Conservation (phyloP, 768 basidiomycete species). For the Russula vinacea region DNA sequence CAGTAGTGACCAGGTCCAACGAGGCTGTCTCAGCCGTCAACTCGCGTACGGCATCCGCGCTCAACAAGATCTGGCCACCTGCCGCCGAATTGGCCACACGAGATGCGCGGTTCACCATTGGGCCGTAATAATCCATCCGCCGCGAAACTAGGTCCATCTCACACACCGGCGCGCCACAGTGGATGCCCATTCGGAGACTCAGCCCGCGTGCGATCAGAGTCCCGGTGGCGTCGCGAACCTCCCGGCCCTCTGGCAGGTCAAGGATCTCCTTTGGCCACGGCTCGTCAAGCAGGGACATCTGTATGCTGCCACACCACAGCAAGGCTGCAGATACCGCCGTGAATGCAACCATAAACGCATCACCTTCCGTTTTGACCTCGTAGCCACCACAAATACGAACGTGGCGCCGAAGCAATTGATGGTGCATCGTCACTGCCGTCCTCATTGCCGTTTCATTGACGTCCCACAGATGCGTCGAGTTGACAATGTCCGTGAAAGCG, state of each 20-base stretch:
- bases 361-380: slow-evolving; percentile 99
- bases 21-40: slow-evolving; percentile 58
- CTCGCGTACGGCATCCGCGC: slow-evolving; percentile 81
- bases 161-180: slow-evolving; percentile 85
- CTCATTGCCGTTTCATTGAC: slow-evolving; percentile 87
- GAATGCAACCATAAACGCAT: slow-evolving; percentile 99
- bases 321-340: slow-evolving; percentile 81
- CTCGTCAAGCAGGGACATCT: slow-evolving; percentile 74
- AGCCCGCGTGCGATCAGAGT: slow-evolving; percentile 78
- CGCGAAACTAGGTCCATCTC: slow-evolving; percentile 76
- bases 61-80: slow-evolving; percentile 93
- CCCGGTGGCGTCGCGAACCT: slow-evolving; percentile 63
- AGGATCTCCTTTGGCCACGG: slow-evolving; percentile 92
- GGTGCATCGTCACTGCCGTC: slow-evolving; percentile 88
- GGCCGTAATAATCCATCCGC: slow-evolving; percentile 98
- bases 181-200: slow-evolving; percentile 96
- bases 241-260: slow-evolving; percentile 87
- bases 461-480: slow-evolving; percentile 97
- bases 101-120: slow-evolving; percentile 92
- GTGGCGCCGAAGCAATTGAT: slow-evolving; percentile 77
- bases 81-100: slow-evolving; percentile 78
- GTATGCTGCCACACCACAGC: slow-evolving; percentile 87
- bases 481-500: slow-evolving; percentile 97
- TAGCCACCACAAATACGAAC: slow-evolving; percentile 92
- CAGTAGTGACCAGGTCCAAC: slow-evolving; percentile 41